Base-by-base conservation (phyloP, 148 eudicot species). In the Suaeda aralocaspica region DNA sequence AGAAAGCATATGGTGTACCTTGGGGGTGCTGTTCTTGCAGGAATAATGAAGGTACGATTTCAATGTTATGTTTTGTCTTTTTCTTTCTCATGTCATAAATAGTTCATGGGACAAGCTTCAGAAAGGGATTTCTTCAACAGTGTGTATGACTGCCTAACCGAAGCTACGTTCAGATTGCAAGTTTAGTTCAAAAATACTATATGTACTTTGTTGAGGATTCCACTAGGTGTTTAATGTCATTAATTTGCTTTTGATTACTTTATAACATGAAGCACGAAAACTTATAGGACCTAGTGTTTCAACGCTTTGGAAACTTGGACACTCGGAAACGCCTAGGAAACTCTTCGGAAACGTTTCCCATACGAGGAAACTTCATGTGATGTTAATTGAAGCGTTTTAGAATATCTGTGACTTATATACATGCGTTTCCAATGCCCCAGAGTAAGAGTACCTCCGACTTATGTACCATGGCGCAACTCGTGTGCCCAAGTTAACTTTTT, bases 1-100 rank as follows among this genome's bases (percentile, higher is more conserved):
- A 94, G 98, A 80, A 94, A 94, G 81, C 98, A 94, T 78, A 91
- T 91, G 98, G 98, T 94, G 76, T 94, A 94, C 77, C 97, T 94
- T 69, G 98, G 98, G 53, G 98, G 98, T 68, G 97, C 98, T 41
- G 98, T 94, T 82, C 98, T 90, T 26, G 98, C 98, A 18, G 98
- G 98, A 72, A 94, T 94, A 74, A 94, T 94, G 98, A 94, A 91
- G 97, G 98, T 94, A 36, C 28, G 5, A 8, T 33, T 42, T 49
- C 50, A 68, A 26, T 46, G 24, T 46, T 71, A 51, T 44, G 12
- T 46, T 41, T 30, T 42, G 8, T 3, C 33, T 55, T 46, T 53
- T 39, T 42, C 9, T 44, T 21, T 67, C 9, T 0, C 39, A 31
- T 62, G 31, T 14, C 22, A 21, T 19, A 8, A 13, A 7, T 67